A percentile compares a stretch with the other conserved stretches of the same genome.
Conservation (phyloP, 805 yeast species). For the Wickerhamia fluorescens region DNA sequence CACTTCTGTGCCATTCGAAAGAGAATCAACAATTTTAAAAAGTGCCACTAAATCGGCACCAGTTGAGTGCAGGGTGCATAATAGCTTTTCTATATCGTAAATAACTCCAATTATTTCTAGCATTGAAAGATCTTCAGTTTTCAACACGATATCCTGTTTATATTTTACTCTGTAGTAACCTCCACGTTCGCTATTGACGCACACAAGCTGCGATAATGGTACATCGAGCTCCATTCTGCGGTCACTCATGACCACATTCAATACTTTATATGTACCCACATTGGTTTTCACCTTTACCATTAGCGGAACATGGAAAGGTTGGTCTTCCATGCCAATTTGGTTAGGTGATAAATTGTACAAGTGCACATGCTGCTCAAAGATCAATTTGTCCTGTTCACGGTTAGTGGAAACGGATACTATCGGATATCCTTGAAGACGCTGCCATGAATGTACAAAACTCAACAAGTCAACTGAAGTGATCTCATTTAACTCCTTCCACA, state of each 20-base stretch:
- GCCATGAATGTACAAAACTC: constrained; percentile 54
- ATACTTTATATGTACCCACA: constrained; percentile 22
- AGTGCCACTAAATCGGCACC: constrained; percentile 23
- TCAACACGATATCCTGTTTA: constrained; percentile 4
- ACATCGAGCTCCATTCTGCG: constrained; percentile 27
- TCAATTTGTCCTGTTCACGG: constrained; percentile 17
- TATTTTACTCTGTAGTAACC: constrained; percentile 8
- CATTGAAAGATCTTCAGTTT: constrained; percentile 5
- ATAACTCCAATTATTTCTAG: constrained; percentile 31
- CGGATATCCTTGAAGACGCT: constrained; percentile 54
- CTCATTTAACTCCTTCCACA: constrained; percentile 42
- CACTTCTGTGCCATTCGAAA: constrained; percentile 16
- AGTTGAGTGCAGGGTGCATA: constrained; percentile 19
- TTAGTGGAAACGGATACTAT: constrained; percentile 31
- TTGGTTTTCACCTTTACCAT: constrained; percentile 25
- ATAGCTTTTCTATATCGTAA: constrained; percentile 32
- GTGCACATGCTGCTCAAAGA: constrained; percentile 33
- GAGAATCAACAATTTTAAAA: constrained; percentile 20
- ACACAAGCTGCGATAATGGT: constrained; percentile 24
- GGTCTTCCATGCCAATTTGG: constrained; percentile 40
- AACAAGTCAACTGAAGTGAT: constrained; percentile 36
- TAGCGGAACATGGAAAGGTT: constrained; percentile 59
- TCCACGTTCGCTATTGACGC: constrained; percentile 32
- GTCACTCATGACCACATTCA: constrained; percentile 39
- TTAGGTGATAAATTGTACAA: constrained; percentile 17